Conservation (phyloP, 23 red algal genomes). For the Cyanidioschyzon merolae region DNA sequence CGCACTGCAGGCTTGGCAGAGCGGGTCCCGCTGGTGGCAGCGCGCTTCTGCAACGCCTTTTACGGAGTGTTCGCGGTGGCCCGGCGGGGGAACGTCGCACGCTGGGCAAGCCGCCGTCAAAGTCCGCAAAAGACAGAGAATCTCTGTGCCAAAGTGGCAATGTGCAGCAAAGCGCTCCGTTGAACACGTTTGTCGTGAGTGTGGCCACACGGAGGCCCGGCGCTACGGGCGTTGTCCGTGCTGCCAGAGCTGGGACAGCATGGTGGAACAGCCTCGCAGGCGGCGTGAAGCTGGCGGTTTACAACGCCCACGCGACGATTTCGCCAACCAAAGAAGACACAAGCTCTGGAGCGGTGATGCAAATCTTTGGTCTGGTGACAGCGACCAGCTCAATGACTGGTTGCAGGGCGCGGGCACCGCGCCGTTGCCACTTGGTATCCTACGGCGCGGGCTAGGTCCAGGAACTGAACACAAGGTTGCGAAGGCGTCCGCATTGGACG, state of each 20-base stretch:
- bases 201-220: not conserved
- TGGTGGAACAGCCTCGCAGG: not conserved
- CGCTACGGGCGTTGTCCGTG: constrained; percentile 15
- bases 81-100: too few relatives aligned
- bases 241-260: constrained; percentile 16
- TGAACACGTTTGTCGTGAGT: constrained; percentile 17
- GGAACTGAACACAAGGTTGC: too few relatives aligned
- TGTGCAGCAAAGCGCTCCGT: not conserved
- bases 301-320: not conserved
- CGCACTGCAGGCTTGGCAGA: too few relatives aligned
- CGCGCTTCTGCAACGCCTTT: too few relatives aligned
- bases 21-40: too few relatives aligned
- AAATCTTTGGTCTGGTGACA: not conserved
- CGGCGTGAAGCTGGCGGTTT: not conserved
- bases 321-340: not conserved
- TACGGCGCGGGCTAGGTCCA: not conserved
- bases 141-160: not conserved
- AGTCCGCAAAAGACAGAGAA: too few relatives aligned
- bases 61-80: too few relatives aligned
- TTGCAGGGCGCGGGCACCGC: not conserved
- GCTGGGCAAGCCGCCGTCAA: too few relatives aligned
- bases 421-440: not conserved
- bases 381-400: not conserved
- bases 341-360: not conserved
- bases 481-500: too few relatives aligned